Evolutionary conservation across 768 basidiomycete species (phyloP).

Genomic region (Tylopilus balloui): DNA sequence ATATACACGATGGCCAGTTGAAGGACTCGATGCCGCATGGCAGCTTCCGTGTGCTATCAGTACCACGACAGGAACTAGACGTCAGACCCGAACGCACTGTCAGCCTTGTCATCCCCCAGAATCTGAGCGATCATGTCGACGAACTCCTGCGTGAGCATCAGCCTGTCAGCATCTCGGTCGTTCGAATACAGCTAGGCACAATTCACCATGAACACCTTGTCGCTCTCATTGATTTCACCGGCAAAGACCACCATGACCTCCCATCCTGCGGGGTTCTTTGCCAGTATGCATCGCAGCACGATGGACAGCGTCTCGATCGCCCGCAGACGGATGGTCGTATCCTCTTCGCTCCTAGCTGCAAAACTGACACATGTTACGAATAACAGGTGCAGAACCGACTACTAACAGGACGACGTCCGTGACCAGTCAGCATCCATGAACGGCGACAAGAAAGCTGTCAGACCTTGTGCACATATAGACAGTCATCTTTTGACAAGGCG

Average conservation of each 20-base stretch:
- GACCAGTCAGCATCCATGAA: conserved; percentile 8
- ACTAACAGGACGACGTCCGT: conserved; percentile 30
- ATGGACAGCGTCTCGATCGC: conserved; percentile 51
- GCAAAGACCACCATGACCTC: conserved; percentile 70
- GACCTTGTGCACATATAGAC: conserved; percentile 50
- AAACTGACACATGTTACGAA: conserved; percentile 45
- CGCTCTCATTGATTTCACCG: conserved; percentile 54
- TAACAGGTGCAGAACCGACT: conserved; percentile 46
- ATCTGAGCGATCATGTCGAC: conserved; percentile 44
- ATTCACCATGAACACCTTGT: conserved; percentile 51
- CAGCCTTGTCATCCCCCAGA: conserved; percentile 41
- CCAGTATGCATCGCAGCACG: conserved; percentile 44
- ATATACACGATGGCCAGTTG: conserved; percentile 56
- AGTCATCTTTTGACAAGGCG: conserved; percentile 45
- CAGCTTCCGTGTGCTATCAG: conserved; percentile 31
- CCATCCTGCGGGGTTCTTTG: conserved; percentile 62
- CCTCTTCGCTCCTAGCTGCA: conserved; percentile 31
- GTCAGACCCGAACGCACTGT: conserved; percentile 25
- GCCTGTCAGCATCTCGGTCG: neutral
- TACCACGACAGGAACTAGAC: neutral
- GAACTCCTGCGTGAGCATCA: conserved; percentile 42
- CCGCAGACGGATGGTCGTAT: conserved; percentile 24
- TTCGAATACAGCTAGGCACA: neutral
- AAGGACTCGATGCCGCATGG: conserved; percentile 48
- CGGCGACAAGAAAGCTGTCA: neutral